Conservation (phyloP, 805 yeast genomes). For the Yarrowia osloensis region DNA sequence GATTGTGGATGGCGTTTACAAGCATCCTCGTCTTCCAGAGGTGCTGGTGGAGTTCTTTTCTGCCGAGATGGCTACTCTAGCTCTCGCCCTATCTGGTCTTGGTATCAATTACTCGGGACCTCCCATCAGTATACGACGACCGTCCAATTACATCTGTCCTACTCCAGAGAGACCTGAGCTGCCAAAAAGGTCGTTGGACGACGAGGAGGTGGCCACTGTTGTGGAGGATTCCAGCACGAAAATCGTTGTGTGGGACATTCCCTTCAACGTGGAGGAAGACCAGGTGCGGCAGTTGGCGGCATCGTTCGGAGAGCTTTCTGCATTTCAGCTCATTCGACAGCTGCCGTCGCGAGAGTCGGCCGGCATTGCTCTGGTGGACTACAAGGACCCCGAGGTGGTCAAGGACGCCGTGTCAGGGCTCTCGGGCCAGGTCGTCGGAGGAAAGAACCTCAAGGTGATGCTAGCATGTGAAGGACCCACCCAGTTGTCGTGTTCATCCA, state of each 20-base stretch:
- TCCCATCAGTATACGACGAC: conserved; percentile 46
- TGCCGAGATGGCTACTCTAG: conserved; percentile 57
- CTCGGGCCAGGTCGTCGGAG: conserved; percentile 45
- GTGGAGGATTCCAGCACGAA: conserved; percentile 30
- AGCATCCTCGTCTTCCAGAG: conserved; percentile 10
- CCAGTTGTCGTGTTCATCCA: conserved; percentile 35
- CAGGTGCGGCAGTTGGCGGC: conserved; percentile 1
- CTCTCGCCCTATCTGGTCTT: conserved; percentile 47
- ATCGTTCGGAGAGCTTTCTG: conserved; percentile 38
- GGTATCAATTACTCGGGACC: conserved; percentile 35
- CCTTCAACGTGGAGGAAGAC: background rate
- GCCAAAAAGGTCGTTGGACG: background rate
- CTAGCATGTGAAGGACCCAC: conserved; percentile 44
- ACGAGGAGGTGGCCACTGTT: conserved; percentile 31
- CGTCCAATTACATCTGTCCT: conserved; percentile 50
- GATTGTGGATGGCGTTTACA: conserved; percentile 27
- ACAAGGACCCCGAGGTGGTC: conserved; percentile 35
- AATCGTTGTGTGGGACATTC: conserved; percentile 17
- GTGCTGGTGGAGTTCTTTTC: conserved; percentile 51
- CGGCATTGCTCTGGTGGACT: conserved; percentile 19
- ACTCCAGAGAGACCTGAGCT: conserved; percentile 15
- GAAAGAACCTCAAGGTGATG: conserved; percentile 44
- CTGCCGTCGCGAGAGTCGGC: conserved; percentile 22
- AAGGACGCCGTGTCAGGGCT: conserved; percentile 43
- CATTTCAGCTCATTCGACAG: conserved; percentile 34